Conservation (phyloP, 2,329 filamentous ascomycete species). For the Cladobotryum mycophilum region DNA sequence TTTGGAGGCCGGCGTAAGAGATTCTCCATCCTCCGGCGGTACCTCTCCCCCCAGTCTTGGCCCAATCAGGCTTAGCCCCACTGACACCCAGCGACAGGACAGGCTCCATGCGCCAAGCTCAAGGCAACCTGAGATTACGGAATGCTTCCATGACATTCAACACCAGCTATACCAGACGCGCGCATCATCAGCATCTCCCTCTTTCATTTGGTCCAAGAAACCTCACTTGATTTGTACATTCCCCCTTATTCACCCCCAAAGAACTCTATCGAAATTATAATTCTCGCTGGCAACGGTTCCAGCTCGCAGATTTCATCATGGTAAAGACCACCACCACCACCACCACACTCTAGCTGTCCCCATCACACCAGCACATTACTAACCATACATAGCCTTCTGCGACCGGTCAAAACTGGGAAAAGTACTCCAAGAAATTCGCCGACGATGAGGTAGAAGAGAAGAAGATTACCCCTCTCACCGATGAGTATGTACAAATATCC, state of each 20-base stretch:
- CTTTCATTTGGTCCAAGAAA: background rate
- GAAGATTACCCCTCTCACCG: slow-evolving; percentile 95
- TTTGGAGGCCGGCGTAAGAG: slow-evolving; percentile 33
- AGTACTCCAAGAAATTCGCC: slow-evolving; percentile 94
- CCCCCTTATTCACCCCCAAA: background rate
- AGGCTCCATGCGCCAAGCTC: slow-evolving; percentile 29
- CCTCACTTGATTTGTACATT: background rate
- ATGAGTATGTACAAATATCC: slow-evolving; percentile 65
- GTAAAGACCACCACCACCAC: slow-evolving; percentile 23
- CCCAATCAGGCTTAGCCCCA: slow-evolving; percentile 19
- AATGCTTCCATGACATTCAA: slow-evolving; percentile 31
- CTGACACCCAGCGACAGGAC: slow-evolving; percentile 13
- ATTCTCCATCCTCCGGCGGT: slow-evolving; percentile 34
- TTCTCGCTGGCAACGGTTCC: background rate
- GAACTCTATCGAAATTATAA: background rate
- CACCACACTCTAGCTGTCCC: slow-evolving; percentile 8
- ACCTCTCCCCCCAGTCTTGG: slow-evolving; percentile 16
- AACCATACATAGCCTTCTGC: slow-evolving; percentile 68
- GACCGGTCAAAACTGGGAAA: slow-evolving; percentile 93
- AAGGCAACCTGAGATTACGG: slow-evolving; percentile 37
- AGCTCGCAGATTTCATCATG: slow-evolving; percentile 28
- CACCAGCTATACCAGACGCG: slow-evolving; percentile 17
- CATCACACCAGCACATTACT: slow-evolving; percentile 15
- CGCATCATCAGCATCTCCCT: background rate
- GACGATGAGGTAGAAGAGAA: slow-evolving; percentile 98